Evolutionary conservation across 805 yeast genomes (phyloP).

Genomic region (Candida tibetensis): DNA sequence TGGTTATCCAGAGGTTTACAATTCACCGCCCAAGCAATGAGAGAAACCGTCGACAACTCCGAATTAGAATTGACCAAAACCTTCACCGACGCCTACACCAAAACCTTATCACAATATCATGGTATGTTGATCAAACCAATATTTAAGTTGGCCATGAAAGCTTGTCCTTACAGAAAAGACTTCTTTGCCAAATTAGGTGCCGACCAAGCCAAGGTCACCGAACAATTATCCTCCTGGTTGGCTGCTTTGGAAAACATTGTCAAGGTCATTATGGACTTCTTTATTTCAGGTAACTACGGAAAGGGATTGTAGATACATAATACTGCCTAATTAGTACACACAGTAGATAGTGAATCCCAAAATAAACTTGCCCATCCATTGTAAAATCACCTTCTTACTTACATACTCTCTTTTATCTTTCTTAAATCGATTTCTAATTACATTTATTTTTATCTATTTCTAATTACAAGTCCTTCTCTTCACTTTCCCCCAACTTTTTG

Average conservation of each 20-base stretch:
- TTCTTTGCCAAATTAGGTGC: constrained; percentile 80
- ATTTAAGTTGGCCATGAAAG: constrained; percentile 91
- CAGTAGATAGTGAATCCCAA: background rate
- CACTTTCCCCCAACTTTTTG: constrained; percentile 30
- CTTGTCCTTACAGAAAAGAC: constrained; percentile 87
- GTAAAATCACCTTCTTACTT: no score
- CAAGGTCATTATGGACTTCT: constrained; percentile 67
- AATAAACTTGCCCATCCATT: background rate
- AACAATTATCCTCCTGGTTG: constrained; percentile 72
- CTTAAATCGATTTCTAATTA: no score
- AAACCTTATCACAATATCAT: constrained; percentile 79
- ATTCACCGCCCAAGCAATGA: constrained; percentile 87
- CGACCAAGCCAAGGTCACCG: constrained; percentile 63
- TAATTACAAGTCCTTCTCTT: no score
- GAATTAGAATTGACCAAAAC: constrained; percentile 66
- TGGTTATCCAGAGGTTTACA: constrained; percentile 86
- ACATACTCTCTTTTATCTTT: no score
- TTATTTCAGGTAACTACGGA: constrained; percentile 78
- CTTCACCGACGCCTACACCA: constrained; percentile 79
- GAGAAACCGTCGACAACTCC: constrained; percentile 69
- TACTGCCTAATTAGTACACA: no score
- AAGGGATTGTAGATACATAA: constrained; percentile 65
- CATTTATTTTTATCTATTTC: no score
- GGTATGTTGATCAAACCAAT: constrained; percentile 79
- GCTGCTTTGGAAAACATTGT: constrained; percentile 74